phyloP scores from a whole-genome alignment of 108 stramenopile species.

The Cyclotella distinguenda region DNA sequence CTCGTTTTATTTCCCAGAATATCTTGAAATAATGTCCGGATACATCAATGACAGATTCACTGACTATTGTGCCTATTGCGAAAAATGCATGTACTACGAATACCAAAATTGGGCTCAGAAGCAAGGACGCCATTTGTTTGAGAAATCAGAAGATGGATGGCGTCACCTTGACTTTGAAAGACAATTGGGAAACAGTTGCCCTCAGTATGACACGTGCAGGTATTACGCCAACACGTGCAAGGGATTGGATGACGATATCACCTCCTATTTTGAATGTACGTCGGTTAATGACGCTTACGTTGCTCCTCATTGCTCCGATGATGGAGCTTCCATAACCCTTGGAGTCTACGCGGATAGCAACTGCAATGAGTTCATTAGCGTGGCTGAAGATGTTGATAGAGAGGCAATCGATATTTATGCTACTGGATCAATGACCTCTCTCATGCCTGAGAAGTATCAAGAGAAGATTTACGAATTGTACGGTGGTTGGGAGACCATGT shows the following conservation, averaged over 20 bases:
- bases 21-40: slow-evolving; percentile 64
- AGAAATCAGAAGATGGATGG: not conserved
- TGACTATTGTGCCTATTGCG: slow-evolving; percentile 61
- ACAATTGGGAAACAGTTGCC: slow-evolving; percentile 9
- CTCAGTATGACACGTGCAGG: slow-evolving; percentile 38
- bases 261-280: slow-evolving; percentile 40
- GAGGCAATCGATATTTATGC: slow-evolving; percentile 43
- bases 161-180: slow-evolving; percentile 34
- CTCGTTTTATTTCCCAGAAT: slow-evolving; percentile 28
- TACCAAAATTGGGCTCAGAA: slow-evolving; percentile 37
- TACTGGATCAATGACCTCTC: not conserved
- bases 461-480: not conserved
- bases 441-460: slow-evolving; percentile 13
- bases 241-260: slow-evolving; percentile 11
- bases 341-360: slow-evolving; percentile 74
- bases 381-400: slow-evolving; percentile 10
- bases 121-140: slow-evolving; percentile 1
- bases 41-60: slow-evolving; percentile 55
- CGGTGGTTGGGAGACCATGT: slow-evolving; percentile 27
- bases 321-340: slow-evolving; percentile 65
- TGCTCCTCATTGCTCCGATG: slow-evolving; percentile 71
- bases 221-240: slow-evolving; percentile 27
- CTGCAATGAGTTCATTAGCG: slow-evolving; percentile 52
- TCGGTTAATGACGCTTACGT: slow-evolving; percentile 48
- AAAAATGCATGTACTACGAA: slow-evolving; percentile 26